A percentile compares a stretch with the other conserved stretches of the same genome.
phyloP scores from a whole-genome alignment of 2,329 filamentous ascomycete genomes.

The Phialophora verrucosa region DNA sequence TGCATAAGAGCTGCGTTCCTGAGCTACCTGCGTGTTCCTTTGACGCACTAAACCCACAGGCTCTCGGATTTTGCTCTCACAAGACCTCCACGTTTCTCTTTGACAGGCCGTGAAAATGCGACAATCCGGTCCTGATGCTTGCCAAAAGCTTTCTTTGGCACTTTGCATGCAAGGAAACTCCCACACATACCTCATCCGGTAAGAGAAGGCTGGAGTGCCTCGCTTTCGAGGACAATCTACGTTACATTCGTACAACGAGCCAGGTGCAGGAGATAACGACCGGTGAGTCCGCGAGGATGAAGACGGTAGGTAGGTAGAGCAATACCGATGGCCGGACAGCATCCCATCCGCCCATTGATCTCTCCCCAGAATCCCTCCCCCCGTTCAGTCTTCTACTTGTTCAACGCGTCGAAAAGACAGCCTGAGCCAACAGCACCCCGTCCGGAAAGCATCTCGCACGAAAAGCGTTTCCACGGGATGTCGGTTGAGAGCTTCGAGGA shows the following conservation, averaged over 20 bases:
- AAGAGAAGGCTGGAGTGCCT: neutral
- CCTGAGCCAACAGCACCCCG: neutral
- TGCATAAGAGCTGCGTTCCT: conserved; percentile 11
- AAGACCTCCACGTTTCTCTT: conserved; percentile 21
- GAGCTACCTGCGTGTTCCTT: conserved; percentile 15
- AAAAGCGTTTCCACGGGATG: conserved; percentile 17
- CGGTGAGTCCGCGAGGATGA: conserved; percentile 8
- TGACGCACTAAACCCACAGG: conserved; percentile 1
- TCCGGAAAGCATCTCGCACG: neutral
- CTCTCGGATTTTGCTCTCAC: conserved; percentile 8
- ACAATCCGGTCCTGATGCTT: neutral
- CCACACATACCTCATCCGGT: neutral
- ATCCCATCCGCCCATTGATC: neutral
- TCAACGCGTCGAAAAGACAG: neutral
- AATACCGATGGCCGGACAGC: conserved; percentile 1
- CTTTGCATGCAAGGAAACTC: neutral
- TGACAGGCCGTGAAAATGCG: conserved; percentile 11
- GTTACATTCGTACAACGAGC: conserved; percentile 15
- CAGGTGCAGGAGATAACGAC: neutral
- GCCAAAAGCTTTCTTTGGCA: neutral
- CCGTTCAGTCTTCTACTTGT: neutral
- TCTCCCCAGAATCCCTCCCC: conserved; percentile 1
- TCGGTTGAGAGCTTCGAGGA: conserved; percentile 32
- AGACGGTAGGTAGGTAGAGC: neutral
- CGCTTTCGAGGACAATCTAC: neutral